Base-by-base conservation (phyloP, 2,329 filamentous ascomycete species). In the Daldinia sp. region DNA sequence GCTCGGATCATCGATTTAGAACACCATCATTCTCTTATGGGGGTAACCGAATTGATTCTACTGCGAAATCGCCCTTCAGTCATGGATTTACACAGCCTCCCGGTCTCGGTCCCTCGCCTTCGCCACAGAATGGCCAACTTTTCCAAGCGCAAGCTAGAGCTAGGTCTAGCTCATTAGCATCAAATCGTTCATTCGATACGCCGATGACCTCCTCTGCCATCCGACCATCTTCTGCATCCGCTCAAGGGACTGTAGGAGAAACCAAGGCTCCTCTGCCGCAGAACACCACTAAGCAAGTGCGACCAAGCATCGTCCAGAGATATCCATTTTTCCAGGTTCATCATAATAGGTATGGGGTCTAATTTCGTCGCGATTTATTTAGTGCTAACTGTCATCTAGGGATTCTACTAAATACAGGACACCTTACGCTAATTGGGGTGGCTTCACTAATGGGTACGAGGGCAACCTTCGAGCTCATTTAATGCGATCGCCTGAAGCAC, bases 381-480 rank as follows among this genome's bases (percentile, higher is more conserved):
- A 21, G 9, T 63, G 55, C 67, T 74, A 43, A 75, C 45, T 8
- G 21, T 60, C 2, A 23, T n/a, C 3, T 63, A 85, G 83, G 75
- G 83, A 85, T 61, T 77, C 83, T 4, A 79, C 81, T 6, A 82
- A 82, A 55, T 88, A 89, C 61, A 81, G 84, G 50, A 87, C 85
- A 3, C 87, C 87, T 1, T 89, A 89, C 70, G 80, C 83, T 13
- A 77, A 80, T 1, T 81, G 78, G 76, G 82, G 83, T 21, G 86
- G 85, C 0, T 88, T 88, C 68, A 86, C 83, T 30, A 88, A 88
- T 63, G 85, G 85, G 3, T 87, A 87, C 58, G 84, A 87, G 72
- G 84, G 83, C 17, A 82, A 82, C 48, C 63, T 82, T 15, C 77
- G 78, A 49, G 79, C 80, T 15, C 80, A 83, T 59, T 63, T 84